Evolutionary conservation across 768 basidiomycete genomes (phyloP).

Genomic region (Hygrocybe coccinea): DNA sequence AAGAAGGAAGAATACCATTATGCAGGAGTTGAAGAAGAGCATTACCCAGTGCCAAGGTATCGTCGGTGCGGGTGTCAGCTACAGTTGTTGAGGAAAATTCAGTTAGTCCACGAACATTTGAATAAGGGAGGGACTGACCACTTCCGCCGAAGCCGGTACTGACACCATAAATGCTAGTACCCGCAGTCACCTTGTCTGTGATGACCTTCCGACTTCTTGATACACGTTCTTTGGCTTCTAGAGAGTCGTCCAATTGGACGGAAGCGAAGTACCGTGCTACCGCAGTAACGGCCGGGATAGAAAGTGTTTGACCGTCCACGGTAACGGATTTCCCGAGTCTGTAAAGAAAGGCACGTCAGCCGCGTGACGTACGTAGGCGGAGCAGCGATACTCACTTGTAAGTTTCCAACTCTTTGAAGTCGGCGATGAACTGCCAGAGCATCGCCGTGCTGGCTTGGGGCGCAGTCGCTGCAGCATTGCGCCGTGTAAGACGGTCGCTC

Average conservation of each 20-base stretch:
- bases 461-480: conserved; percentile 15
- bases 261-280: conserved; percentile 58
- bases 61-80: conserved; percentile 73
- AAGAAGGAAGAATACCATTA: conserved; percentile 58
- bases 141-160: conserved; percentile 80
- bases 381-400: conserved; percentile 49
- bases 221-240: conserved; percentile 47
- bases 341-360: conserved; percentile 8
- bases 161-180: conserved; percentile 77
- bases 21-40: conserved; percentile 74
- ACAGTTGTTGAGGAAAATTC: conserved; percentile 6
- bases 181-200: conserved; percentile 57
- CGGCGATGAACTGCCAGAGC: conserved; percentile 53
- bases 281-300: conserved; percentile 75
- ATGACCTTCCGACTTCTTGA: conserved; percentile 62
- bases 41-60: conserved; percentile 56
- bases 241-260: conserved; percentile 48
- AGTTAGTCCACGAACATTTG: conserved; percentile 47
- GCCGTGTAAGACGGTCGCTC: not conserved
- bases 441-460: conserved; percentile 31
- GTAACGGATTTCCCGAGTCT: conserved; percentile 61
- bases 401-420: conserved; percentile 55
- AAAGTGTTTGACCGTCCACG: conserved; percentile 65
- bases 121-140: conserved; percentile 39
- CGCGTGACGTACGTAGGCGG: not conserved